Percentiles rank a stretch among this genome's conserved stretches.
Conservation (phyloP, 306 rosid genomes). For the Castanospermum australe region DNA sequence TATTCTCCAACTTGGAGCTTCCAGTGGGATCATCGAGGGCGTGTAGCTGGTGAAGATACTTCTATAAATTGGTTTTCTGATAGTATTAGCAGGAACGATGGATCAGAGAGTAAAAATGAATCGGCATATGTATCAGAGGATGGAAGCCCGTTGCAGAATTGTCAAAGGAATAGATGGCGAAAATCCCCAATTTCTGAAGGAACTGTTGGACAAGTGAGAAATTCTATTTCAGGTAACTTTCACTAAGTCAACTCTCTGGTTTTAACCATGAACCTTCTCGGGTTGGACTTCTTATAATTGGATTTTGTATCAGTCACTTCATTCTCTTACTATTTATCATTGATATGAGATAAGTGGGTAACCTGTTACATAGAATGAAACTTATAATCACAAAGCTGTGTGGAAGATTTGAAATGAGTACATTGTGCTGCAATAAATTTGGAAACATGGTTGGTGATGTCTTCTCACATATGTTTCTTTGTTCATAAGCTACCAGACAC, state of each 20-base stretch:
- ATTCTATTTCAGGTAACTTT: conserved; percentile 39
- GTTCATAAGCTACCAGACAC: not conserved
- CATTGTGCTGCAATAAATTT: not conserved
- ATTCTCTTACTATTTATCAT: not conserved
- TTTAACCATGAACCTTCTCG: not conserved
- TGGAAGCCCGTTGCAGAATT: conserved; percentile 38
- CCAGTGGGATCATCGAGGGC: conserved; percentile 49
- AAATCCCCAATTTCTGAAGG: conserved; percentile 35
- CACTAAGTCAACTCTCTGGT: not conserved
- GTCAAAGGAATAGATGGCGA: conserved; percentile 26
- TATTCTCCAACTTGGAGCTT: conserved; percentile 51
- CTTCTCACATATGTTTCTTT: not conserved
- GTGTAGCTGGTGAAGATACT: conserved; percentile 52
- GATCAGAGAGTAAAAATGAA: conserved; percentile 38
- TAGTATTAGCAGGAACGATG: conserved; percentile 26
- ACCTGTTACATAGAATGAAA: not conserved
- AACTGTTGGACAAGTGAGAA: conserved; percentile 15
- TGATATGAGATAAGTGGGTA: not conserved
- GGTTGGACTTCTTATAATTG: not conserved
- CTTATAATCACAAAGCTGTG: not conserved
- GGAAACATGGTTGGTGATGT: not conserved
- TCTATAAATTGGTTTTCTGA: conserved; percentile 45
- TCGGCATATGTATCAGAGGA: conserved; percentile 30
- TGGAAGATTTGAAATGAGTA: conserved; percentile 2
- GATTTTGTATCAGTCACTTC: not conserved